Evolutionary conservation across 768 basidiomycete species (phyloP).

Genomic region (Mycena latifolia): DNA sequence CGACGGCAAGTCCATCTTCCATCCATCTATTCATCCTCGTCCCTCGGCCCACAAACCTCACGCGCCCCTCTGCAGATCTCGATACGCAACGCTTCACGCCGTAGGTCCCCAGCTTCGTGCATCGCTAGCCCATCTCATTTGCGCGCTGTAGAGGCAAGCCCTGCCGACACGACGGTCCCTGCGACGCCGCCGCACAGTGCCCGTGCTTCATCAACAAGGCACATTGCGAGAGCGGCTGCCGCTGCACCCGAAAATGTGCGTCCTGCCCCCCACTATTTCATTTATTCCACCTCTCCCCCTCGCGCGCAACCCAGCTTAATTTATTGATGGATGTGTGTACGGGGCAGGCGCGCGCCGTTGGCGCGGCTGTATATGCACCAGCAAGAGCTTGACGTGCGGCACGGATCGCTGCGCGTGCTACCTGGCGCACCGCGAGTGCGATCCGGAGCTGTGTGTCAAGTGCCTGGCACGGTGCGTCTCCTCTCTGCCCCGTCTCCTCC

Average conservation of each 20-base stretch:
- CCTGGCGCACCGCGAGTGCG: slow-evolving; percentile 68
- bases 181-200: slow-evolving; percentile 56
- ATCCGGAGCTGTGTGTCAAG: slow-evolving; percentile 70
- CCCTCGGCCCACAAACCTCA: background rate
- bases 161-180: slow-evolving; percentile 71
- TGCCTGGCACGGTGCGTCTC: slow-evolving; percentile 63
- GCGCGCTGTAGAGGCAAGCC: slow-evolving; percentile 54
- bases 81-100: slow-evolving; percentile 37
- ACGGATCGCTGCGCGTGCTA: slow-evolving; percentile 66
- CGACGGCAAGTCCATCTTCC: background rate
- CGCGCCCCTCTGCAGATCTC: slow-evolving; percentile 5
- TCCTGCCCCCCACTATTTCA: too few species aligned
- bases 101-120: slow-evolving; percentile 35
- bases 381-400: slow-evolving; percentile 46
- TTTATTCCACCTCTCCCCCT: background rate
- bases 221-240: slow-evolving; percentile 69
- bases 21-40: too few species aligned
- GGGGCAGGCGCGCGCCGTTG: slow-evolving; percentile 64
- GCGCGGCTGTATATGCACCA: slow-evolving; percentile 68
- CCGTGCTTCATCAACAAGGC: slow-evolving; percentile 62
- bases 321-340: background rate
- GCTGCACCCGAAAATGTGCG: slow-evolving; percentile 65
- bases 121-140: too few species aligned
- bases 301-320: background rate
- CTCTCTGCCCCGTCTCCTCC: background rate